Base-by-base conservation (phyloP, 2,329 filamentous ascomycete species). In the Basipetospora sp. region DNA sequence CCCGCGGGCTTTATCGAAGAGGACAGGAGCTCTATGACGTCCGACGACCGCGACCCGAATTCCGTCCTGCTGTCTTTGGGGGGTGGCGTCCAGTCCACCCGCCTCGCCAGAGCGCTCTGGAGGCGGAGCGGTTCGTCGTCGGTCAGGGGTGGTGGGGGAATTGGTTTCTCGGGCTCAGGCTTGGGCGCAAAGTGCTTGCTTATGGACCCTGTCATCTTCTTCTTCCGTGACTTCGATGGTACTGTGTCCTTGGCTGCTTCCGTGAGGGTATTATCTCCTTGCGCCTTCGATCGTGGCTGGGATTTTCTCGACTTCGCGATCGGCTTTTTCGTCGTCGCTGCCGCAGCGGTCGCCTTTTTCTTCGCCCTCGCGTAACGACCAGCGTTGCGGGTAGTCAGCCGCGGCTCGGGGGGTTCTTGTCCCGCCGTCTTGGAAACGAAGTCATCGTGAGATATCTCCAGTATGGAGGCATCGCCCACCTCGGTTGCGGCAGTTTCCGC, bases 31-130 rank as follows among this genome's bases (percentile, higher is more conserved):
- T 58, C 59, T 13, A 46, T 43, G 5, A 47, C 36, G 25, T 54
- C 46, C 0, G 60, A 57, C 1, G 55, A 53, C 5, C 53, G 53
- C 0, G 54, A 52, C 11, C 50, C 50, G 3, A 53, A 44, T 28
- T 43, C 47, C 40, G 50, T 42, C 3, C 51, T 41, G 1, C 45
- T 46, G 30, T 61, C 62, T 25, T 61, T 50, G 33, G 61, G 64
- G 4, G 74, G 68, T 2, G 79, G 80, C 1, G 81, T 86, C 81
- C 80, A 86, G 41, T 77, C 66, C 11, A 58, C 49, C 42, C 74
- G 65, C 42, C 80, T 64, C 32, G 58, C 60, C 18, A 69, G 52
- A 6, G 78, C 80, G 32, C 52, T 53, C 36, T 69, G 65, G 8
- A 65, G 41, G 15, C 54, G 47, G 3, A 62, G 45, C 1, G 58